Evolutionary conservation across 2,329 filamentous ascomycete genomes (phyloP).

Genomic region (Fusarium sp.): DNA sequence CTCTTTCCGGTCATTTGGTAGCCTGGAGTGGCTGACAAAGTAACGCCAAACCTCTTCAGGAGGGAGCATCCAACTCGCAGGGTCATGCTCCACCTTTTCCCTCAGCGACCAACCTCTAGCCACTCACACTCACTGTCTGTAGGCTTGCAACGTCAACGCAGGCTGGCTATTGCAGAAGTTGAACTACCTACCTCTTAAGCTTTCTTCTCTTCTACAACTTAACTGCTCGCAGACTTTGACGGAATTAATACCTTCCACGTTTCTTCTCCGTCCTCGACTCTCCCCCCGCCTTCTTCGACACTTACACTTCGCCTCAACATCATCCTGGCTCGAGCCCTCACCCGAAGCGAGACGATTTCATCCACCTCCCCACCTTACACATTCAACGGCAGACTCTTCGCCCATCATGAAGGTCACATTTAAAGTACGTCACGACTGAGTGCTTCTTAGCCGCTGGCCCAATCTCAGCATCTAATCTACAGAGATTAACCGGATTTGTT

Average conservation of each 20-base stretch:
- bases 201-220: constrained; percentile 27
- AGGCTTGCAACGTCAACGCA: constrained; percentile 39
- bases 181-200: constrained; percentile 5
- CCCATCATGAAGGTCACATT: constrained; percentile 76
- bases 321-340: constrained; percentile 14
- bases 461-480: neutral
- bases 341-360: constrained; percentile 19
- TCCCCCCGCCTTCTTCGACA: constrained; percentile 7
- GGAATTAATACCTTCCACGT: constrained; percentile 7
- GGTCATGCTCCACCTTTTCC: constrained; percentile 26
- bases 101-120: constrained; percentile 5
- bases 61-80: constrained; percentile 17
- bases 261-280: constrained; percentile 6
- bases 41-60: constrained; percentile 23
- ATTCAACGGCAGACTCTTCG: constrained; percentile 51
- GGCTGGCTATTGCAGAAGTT: neutral
- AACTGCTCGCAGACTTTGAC: constrained; percentile 18
- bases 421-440: constrained; percentile 60
- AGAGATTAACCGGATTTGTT: constrained; percentile 24
- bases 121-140: constrained; percentile 1
- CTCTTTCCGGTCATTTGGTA: constrained; percentile 30
- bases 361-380: constrained; percentile 36
- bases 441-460: neutral
- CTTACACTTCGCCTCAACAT: neutral
- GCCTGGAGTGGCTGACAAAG: constrained; percentile 33